Evolutionary conservation across 495 filamentous ascomycete genomes (phyloP).

Genomic region (Neurospora hispaniola): DNA sequence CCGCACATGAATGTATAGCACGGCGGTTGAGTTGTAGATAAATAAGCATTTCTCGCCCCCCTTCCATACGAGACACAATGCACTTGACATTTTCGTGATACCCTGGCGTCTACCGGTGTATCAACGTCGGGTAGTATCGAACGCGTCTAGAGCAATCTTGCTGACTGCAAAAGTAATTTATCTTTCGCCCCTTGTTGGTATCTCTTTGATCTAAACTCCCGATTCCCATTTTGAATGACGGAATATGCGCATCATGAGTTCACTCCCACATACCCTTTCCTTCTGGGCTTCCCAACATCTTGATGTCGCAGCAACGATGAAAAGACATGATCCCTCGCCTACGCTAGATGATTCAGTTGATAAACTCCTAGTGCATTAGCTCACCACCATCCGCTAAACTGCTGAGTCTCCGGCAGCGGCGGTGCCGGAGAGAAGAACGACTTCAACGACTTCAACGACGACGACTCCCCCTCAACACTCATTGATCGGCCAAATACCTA

Average conservation of each 20-base stretch:
- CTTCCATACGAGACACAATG: neutral
- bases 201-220: neutral
- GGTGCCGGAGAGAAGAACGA: neutral
- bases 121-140: neutral
- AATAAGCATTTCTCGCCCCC: neutral
- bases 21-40: neutral
- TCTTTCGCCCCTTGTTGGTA: neutral
- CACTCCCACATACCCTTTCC: neutral
- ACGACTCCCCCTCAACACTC: neutral
- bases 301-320: neutral
- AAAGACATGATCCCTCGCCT: neutral
- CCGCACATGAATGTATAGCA: neutral
- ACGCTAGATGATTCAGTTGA: neutral
- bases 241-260: neutral
- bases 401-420: neutral
- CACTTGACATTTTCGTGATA: neutral
- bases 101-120: neutral
- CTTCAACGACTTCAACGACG: neutral
- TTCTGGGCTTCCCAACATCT: neutral
- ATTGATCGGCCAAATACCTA: neutral
- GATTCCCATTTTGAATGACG: neutral
- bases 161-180: neutral
- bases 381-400: neutral
- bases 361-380: neutral
- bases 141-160: neutral